These are phyloP conservation scores for Aureobasidium musti DNA, from an alignment of 2,329 filamentous ascomycete species.

Conservation along the genomic window DNA sequence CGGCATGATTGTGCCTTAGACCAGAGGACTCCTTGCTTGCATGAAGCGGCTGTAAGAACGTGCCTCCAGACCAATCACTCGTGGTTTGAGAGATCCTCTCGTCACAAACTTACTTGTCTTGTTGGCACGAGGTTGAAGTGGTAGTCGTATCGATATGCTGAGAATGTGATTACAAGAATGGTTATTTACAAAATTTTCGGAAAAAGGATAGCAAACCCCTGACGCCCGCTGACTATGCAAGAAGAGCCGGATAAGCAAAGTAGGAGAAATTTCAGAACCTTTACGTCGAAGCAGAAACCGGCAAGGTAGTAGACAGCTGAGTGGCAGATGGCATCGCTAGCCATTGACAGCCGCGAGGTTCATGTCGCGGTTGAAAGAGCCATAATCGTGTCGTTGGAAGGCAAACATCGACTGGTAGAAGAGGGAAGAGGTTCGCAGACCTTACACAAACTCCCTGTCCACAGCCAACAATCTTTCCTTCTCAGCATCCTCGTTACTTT, in stretches of 20 bases:
- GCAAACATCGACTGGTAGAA: not conserved
- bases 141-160: not conserved
- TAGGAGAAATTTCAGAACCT: not conserved
- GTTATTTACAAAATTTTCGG: not conserved
- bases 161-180: constrained; percentile 17
- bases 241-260: not conserved
- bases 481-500: constrained; percentile 24
- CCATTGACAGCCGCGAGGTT: not conserved
- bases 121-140: too few relatives aligned
- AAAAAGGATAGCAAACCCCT: not conserved
- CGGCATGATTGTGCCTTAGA: too few relatives aligned
- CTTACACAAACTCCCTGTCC: constrained; percentile 19
- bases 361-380: not conserved
- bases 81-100: too few relatives aligned
- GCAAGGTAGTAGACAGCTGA: not conserved
- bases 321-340: too few relatives aligned
- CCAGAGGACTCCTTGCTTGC: too few relatives aligned
- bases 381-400: not conserved
- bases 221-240: constrained; percentile 16
- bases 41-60: too few relatives aligned
- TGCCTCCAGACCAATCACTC: too few relatives aligned
- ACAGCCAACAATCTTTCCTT: constrained; percentile 15
- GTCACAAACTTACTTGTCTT: too few relatives aligned
- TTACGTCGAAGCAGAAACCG: not conserved
- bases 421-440: not conserved